Evolutionary conservation across 2,329 filamentous ascomycete genomes (phyloP), one percentile per base, ranked within the genome.

Genomic region (Trichoderma arundinaceum): DNA sequence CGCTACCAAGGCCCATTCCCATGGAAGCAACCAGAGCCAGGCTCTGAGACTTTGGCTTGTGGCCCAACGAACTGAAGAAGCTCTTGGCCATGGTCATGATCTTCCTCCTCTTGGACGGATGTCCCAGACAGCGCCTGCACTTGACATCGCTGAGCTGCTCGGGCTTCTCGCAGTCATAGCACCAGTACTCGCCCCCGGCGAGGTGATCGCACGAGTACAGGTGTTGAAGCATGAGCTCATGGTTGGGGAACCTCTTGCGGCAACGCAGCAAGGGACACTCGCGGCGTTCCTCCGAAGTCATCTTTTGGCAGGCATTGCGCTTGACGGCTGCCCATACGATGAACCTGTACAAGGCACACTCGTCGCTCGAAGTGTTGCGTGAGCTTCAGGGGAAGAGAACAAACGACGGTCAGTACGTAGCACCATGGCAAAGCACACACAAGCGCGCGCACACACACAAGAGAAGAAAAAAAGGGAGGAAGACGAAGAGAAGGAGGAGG

Each of bases 311-410:
- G 35, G 76, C 78, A 74, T 86, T 86, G 70, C 84, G 83, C 72
- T 83, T 82, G 68, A 85, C 78, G 52, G 84, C 84, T 39, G 80
- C 81, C 84, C 84, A 86, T 59, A 84, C 82, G 69, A 86, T 81
- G 74, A 87, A 87, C 65, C 81, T 77, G 70, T 86, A 79, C 51
- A 82, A 77, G 19, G 81, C 81, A 71, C 84, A 86, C 70, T 84
- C 82, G 66, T 84, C 79, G 35, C 75, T 77, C 10, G 78, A 74
- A 22, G 79, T 80, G 53, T 81, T 78, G 67, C 79, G 80, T 69
- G 78, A 79, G 51, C 83, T 35, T 43, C 54, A 65, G 9, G 28
- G 41, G 52, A 39, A 51, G 19, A 52, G 33, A 58, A 49, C 41
- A 51, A 38, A 60, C 22, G 22, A 32, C 41, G n/a, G 13, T 43